Conservation (phyloP, 495 filamentous ascomycete species). For the Pseudoneurospora amorphoporcata region DNA sequence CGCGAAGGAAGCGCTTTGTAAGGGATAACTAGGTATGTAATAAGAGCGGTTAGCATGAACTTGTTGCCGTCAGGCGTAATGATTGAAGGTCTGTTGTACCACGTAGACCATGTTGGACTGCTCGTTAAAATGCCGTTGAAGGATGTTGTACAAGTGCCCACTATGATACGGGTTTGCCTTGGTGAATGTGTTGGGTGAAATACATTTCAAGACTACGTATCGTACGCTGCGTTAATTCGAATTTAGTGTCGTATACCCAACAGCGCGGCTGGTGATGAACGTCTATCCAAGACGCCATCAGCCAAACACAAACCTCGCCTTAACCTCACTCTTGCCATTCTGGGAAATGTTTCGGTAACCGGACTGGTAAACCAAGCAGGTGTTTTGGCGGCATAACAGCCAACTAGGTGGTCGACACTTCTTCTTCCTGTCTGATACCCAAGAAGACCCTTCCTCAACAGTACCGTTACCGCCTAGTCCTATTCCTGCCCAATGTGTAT, state of each 20-base stretch:
- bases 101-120: not conserved
- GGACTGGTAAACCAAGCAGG: not conserved
- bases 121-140: not conserved
- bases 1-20: not conserved
- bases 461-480: not conserved
- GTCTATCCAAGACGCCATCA: not conserved
- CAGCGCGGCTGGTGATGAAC: not conserved
- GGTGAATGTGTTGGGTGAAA: not conserved
- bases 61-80: not conserved
- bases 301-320: too few relatives aligned
- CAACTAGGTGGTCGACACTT: not conserved
- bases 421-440: not conserved
- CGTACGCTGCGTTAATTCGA: not conserved
- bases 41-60: not conserved
- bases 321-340: not conserved
- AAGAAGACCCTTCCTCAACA: not conserved
- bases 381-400: not conserved
- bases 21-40: not conserved
- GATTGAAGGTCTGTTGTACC: not conserved
- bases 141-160: not conserved
- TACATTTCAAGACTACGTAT: not conserved
- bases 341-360: not conserved
- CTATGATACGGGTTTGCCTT: too few relatives aligned
- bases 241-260: not conserved
- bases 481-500: not conserved